Conservation (phyloP, 1,284 basidiomycete genomes). For the Prillingera fragicola region DNA sequence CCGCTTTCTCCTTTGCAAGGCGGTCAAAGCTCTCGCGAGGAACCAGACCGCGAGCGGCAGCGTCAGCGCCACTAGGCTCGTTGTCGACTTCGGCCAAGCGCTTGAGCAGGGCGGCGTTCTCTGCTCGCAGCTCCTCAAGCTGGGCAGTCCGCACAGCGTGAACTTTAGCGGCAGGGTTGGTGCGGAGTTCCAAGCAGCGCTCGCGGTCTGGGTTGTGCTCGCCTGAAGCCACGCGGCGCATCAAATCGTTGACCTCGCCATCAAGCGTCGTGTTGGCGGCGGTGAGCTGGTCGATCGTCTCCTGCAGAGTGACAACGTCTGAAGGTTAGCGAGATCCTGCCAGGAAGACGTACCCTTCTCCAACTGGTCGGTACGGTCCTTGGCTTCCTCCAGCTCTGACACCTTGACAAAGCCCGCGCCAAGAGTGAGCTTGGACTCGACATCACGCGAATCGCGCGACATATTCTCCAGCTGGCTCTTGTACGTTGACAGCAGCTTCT, state of each 20-base stretch:
- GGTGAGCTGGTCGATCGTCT: conserved; percentile 39
- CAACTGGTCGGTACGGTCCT: conserved; percentile 17
- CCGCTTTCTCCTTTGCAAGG: conserved; percentile 46
- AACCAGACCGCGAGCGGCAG: conserved; percentile 33
- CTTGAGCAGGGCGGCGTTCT: conserved; percentile 51
- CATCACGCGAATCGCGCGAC: conserved; percentile 31
- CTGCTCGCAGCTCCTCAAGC: conserved; percentile 50
- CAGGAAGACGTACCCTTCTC: conserved; percentile 21
- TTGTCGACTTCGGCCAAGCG: conserved; percentile 29
- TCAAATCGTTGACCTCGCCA: conserved; percentile 50
- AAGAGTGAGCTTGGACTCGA: conserved; percentile 29
- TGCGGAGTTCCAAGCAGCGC: conserved; percentile 49
- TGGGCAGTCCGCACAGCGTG: conserved; percentile 50
- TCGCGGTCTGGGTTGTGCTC: conserved; percentile 52
- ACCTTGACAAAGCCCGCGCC: conserved; percentile 38
- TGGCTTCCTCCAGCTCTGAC: conserved; percentile 23
- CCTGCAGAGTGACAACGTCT: conserved; percentile 9
- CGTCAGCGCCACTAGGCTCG: background rate
- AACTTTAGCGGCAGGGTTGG: conserved; percentile 51
- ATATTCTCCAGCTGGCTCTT: conserved; percentile 30
- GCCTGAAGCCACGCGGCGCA: conserved; percentile 50
- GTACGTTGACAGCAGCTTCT: conserved; percentile 31
- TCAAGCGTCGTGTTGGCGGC: conserved; percentile 48
- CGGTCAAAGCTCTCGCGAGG: conserved; percentile 50
- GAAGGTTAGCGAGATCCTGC: background rate